Evolutionary conservation across 2,329 filamentous ascomycete genomes (phyloP).

Genomic region (Coniochaeta prunicola): DNA sequence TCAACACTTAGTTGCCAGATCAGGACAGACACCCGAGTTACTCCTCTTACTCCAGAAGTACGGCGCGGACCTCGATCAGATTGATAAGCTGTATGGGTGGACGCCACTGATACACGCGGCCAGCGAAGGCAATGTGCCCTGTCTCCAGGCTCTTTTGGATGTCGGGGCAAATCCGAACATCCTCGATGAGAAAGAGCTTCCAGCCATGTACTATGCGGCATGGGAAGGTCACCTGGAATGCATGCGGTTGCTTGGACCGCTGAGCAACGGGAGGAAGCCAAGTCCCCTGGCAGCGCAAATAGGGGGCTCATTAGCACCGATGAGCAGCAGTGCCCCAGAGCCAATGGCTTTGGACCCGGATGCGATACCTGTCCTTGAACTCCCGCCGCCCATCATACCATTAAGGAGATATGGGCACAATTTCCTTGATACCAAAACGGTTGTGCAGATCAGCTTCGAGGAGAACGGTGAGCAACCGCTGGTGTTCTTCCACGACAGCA

Average conservation of each 20-base stretch:
- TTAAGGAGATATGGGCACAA: constrained; percentile 94
- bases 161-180: constrained; percentile 72
- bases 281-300: constrained; percentile 37
- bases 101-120: constrained; percentile 94
- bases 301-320: constrained; percentile 26
- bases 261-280: constrained; percentile 34
- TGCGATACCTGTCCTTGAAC: constrained; percentile 82
- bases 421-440: constrained; percentile 95
- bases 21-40: constrained; percentile 73
- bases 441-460: constrained; percentile 87
- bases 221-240: constrained; percentile 97
- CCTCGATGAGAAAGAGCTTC: constrained; percentile 84
- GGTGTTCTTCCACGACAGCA: constrained; percentile 93
- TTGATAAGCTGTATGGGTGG: constrained; percentile 96
- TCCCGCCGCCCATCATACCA: constrained; percentile 94
- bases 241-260: constrained; percentile 75
- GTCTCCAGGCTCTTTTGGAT: constrained; percentile 73
- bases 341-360: constrained; percentile 71
- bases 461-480: constrained; percentile 68
- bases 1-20: constrained; percentile 91
- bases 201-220: constrained; percentile 95
- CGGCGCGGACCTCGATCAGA: constrained; percentile 83
- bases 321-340: constrained; percentile 44
- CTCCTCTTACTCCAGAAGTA: constrained; percentile 75
- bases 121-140: constrained; percentile 89